phyloP scores from a whole-genome alignment of 1,284 basidiomycete genomes.

The Pseudozyma pruni region DNA sequence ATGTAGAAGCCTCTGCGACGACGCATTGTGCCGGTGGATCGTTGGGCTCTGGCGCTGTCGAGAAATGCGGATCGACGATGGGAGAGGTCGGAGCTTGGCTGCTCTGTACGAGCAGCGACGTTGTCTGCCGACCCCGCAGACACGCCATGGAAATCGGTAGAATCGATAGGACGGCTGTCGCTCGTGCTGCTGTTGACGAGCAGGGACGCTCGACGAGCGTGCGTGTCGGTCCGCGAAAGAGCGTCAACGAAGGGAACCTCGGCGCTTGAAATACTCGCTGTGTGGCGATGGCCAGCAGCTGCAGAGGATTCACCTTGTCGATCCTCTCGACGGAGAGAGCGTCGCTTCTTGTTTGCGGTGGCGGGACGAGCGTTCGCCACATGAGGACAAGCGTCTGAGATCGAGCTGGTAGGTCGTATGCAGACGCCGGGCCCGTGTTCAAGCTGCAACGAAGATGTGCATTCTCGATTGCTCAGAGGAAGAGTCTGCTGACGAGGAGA shows the following conservation, averaged over 20 bases:
- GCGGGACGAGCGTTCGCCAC: not conserved
- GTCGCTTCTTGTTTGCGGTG: constrained; percentile 23
- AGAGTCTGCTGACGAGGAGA: constrained; percentile 16
- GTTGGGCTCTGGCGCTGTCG: constrained; percentile 9
- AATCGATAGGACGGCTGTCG: not conserved
- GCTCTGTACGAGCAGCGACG: not conserved
- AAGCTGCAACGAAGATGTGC: constrained; percentile 1
- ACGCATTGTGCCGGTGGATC: constrained; percentile 10
- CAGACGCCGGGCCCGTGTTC: too few relatives aligned
- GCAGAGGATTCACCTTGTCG: not conserved
- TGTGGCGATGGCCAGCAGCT: not conserved
- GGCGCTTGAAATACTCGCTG: too few relatives aligned
- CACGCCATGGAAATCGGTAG: not conserved
- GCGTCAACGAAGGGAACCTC: not conserved
- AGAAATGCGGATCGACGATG: constrained; percentile 8
- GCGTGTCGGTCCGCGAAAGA: not conserved
- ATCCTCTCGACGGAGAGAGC: constrained; percentile 8
- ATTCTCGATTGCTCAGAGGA: not conserved
- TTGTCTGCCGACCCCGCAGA: constrained; percentile 17
- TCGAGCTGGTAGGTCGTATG: too few relatives aligned
- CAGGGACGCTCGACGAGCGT: constrained; percentile 21
- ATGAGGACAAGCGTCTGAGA: not conserved
- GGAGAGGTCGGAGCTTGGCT: not conserved
- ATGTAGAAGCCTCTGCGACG: constrained; percentile 33
- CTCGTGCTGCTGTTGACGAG: constrained; percentile 40